Conservation (phyloP, 257 asterid genomes). For the Solanum chiquidenum region DNA sequence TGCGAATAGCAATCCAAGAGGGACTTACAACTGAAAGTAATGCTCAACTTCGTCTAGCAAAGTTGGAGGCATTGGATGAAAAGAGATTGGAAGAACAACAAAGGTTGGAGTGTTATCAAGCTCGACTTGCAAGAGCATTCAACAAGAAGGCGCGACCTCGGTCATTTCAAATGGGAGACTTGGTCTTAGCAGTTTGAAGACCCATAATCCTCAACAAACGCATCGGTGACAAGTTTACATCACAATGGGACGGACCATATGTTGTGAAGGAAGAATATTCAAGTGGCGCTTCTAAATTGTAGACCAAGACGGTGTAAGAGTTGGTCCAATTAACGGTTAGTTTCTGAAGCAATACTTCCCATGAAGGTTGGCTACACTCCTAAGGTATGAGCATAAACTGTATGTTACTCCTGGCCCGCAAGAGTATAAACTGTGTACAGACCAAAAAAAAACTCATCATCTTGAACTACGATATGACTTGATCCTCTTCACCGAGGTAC, state of each 20-base stretch:
- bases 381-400: not conserved
- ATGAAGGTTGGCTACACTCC: not conserved
- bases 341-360: not conserved
- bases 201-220: not conserved
- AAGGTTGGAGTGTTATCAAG: not conserved
- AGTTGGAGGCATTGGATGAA: no score
- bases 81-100: not conserved
- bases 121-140: not conserved
- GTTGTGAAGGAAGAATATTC: not conserved
- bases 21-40: no score
- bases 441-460: not conserved
- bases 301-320: not conserved
- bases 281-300: not conserved
- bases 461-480: not conserved
- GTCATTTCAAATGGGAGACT: no score
- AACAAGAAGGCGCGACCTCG: not conserved
- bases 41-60: no score
- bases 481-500: not conserved
- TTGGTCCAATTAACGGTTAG: not conserved
- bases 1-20: no score
- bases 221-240: not conserved
- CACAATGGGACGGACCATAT: not conserved
- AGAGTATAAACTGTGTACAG: not conserved
- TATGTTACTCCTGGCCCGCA: not conserved
- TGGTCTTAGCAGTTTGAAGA: not conserved